Base-by-base conservation (phyloP, 345 rosid species). In the Turnera subulata region DNA sequence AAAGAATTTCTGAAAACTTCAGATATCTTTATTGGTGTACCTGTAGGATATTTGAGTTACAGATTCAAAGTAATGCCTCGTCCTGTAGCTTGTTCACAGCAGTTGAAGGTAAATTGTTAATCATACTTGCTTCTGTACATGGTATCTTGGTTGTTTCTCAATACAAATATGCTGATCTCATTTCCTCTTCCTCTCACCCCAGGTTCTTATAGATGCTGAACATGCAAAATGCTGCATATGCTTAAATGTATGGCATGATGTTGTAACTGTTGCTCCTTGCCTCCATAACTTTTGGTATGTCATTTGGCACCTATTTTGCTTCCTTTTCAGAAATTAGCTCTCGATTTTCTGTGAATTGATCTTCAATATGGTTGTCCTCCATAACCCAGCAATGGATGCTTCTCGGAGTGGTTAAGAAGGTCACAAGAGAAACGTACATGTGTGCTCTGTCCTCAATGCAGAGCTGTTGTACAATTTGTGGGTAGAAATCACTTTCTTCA, bases 351-450 rank as follows among this genome's bases (percentile, higher is more conserved):
- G 22, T 39, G 4, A 40, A 23, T 59, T 56, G 53, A 55, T 50
- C 68, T 48, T 40, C 59, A 55, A 46, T 40, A 59, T 59, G 46
- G 14, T 48, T 75, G 61, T 55, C 62, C 61, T 64, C n/a, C 73
- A 51, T 59, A 47, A 43, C 26, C 46, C 81, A 92, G 98, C 71
- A 92, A 92, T 64, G 98, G 98, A 46, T 92, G 98, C 75, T 86
- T 92, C 78, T 92, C 95, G 5, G 95, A 89, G 73, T 92, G 96
- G 98, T 70, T 92, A 70, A 80, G 77, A 78, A 83, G 89, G 76
- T 84, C 93, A 14, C 78, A 86, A 69, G 78, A 71, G 40, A 92
- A 72, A 69, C 90, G 63, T 76, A 37, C 79, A 19, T 75, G 38
- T 53, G 93, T 92, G 18, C 69, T 89, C 14, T 92, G 98, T 72